These are phyloP conservation scores for Phytophthora chlamydospora DNA, from an alignment of 352 stramenopile species.

Conservation along the genomic window DNA sequence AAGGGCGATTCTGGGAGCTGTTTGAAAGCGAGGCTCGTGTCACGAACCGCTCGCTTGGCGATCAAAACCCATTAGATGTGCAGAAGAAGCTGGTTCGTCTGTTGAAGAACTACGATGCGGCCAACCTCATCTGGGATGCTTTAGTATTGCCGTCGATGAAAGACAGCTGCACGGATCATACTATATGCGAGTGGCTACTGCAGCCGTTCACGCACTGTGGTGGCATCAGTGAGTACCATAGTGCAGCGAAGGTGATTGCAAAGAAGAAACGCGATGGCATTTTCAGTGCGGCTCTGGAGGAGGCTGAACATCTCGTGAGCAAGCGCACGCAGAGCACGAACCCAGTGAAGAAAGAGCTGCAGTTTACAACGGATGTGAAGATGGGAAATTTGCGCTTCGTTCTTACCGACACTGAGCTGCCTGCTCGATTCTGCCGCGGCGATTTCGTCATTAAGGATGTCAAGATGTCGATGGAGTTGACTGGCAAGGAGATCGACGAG, in stretches of 20 bases:
- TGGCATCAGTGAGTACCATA: constrained; percentile 78
- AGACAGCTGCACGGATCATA: constrained; percentile 38
- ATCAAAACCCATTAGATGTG: constrained; percentile 56
- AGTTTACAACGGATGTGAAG: constrained; percentile 64
- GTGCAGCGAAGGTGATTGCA: constrained; percentile 61
- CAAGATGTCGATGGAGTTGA: constrained; percentile 62
- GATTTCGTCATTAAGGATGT: constrained; percentile 73
- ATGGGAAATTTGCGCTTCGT: constrained; percentile 70
- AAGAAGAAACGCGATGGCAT: constrained; percentile 74
- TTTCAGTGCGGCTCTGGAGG: constrained; percentile 58
- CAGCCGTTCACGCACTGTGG: constrained; percentile 66
- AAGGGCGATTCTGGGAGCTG: constrained; percentile 65
- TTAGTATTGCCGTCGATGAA: constrained; percentile 57
- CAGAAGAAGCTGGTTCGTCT: constrained; percentile 80
- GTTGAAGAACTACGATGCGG: constrained; percentile 73
- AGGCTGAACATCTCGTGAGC: constrained; percentile 61
- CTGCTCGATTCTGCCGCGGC: constrained; percentile 56
- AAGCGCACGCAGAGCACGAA: constrained; percentile 45
- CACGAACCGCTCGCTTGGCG: constrained; percentile 45
- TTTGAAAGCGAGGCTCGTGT: constrained; percentile 62
- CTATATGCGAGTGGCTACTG: constrained; percentile 62
- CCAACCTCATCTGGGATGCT: constrained; percentile 63
- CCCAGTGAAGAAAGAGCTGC: constrained; percentile 59
- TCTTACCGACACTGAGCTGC: constrained; percentile 63
- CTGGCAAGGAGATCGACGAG: constrained; percentile 60